Base-by-base conservation (phyloP, 2,329 filamentous ascomycete species). In the Ascochyta fabae region DNA sequence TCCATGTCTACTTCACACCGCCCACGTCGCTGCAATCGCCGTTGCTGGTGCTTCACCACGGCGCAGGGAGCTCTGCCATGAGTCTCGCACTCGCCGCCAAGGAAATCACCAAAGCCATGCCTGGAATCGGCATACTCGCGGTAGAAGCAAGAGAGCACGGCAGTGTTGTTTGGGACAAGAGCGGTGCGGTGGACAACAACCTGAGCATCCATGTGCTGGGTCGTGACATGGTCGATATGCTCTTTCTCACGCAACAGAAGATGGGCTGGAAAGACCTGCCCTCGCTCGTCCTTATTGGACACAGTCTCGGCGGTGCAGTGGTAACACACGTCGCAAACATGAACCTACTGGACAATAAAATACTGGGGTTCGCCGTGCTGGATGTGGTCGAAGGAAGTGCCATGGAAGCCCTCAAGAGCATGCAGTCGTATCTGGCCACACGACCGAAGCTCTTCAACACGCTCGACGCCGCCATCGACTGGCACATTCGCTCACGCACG, bases 301-400 rank as follows among this genome's bases (percentile, higher is more conserved):
- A 99, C 77, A 96, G 91, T 35, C 85, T 98, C 3, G 95, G 95
- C 48, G 95, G 95, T 13, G 94, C 94, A 6, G 91, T 98, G 0
- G 87, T 96, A 8, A 96, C 92, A 0, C 87, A 96, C 68, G 81
- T 96, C 52, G 92, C 93, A 12, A 86, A 84, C 68, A 83, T 82
- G 16, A 86, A 86, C 1, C 78, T 81, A 35, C 78, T 96, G 33
- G 90, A 89, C 1, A 74, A 78, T 34, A 83, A 87, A 24, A 74
- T 98, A 1, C 80, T 98, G 15, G 95, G 91, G 19, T 96, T 94
- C 76, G 91, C 88, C 3, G 93, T 98, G 7, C 81, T 99, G 15
- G 95, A 99, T 76, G 92, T 99, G 4, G 95, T 99, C 26, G 95
- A 99, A 77, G 85, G 95, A 10, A 96, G 91, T 0, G 95, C 95